These are phyloP conservation scores for Neonectria faginata DNA, from an alignment of 2,329 filamentous ascomycete genomes.

Conservation along the genomic window DNA sequence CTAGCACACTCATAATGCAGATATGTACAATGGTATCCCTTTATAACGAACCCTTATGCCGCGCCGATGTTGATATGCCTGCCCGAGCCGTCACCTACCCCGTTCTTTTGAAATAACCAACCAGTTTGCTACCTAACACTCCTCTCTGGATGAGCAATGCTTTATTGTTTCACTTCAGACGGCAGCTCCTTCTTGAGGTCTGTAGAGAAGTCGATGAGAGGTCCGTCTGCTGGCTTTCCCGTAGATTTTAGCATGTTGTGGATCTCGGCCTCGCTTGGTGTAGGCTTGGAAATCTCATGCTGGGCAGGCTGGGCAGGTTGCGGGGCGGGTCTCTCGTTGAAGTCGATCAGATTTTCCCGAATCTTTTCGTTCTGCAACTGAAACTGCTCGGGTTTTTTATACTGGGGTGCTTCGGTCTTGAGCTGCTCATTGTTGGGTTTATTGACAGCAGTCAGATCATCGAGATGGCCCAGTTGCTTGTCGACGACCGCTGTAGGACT, in stretches of 20 bases:
- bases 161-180: slow-evolving; percentile 41
- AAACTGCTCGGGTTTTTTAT: slow-evolving; percentile 30
- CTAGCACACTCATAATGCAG: slow-evolving; percentile 40
- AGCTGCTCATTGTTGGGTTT: not conserved
- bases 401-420: slow-evolving; percentile 17
- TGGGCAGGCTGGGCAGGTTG: slow-evolving; percentile 8
- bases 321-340: slow-evolving; percentile 55
- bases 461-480: slow-evolving; percentile 22
- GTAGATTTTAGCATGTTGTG: slow-evolving; percentile 59
- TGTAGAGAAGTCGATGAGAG: slow-evolving; percentile 67
- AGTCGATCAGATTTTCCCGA: slow-evolving; percentile 65
- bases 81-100: slow-evolving; percentile 29
- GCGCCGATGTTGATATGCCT: slow-evolving; percentile 45
- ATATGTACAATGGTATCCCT: slow-evolving; percentile 43
- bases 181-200: slow-evolving; percentile 66
- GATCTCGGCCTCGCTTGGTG: slow-evolving; percentile 54
- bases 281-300: slow-evolving; percentile 5
- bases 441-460: not conserved
- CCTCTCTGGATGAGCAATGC: slow-evolving; percentile 32
- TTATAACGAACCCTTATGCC: slow-evolving; percentile 42
- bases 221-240: slow-evolving; percentile 60
- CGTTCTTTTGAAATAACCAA: slow-evolving; percentile 36
- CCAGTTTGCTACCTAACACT: slow-evolving; percentile 24
- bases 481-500: slow-evolving; percentile 33
- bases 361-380: slow-evolving; percentile 34